Base-by-base conservation (phyloP, 257 asterid species). In the Paraleonurus japonicus region DNA sequence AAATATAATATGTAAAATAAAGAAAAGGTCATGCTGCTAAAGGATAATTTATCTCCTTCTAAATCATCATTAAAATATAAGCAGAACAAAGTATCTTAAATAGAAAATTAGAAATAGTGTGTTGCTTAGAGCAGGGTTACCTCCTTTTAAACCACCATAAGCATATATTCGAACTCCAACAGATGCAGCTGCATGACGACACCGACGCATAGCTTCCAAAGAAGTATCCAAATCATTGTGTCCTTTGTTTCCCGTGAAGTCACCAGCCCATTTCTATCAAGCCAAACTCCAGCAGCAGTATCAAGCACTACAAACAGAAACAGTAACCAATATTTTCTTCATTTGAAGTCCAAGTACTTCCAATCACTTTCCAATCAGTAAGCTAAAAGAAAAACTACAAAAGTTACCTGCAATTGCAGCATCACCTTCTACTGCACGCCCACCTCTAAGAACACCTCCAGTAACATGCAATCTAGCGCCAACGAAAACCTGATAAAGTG, bases 271-370 rank as follows among this genome's bases (percentile, higher is more conserved):
- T 92, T 83, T 75, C 84, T 87, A 76, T 95, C 98, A 23, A 92
- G 86, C 99, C 99, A 95, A 80, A 95, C 99, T 77, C 99, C 99
- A 64, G 96, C 99, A 55, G 99, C 97, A 72, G 99, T 95, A 79
- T 95, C 99, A 88, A 95, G 82, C 20, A 95, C 99, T 95, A 76
- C 43, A 72, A 77, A 81, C 65, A 70, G 75, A 81, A 85, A 66
- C 30, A 78, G 41, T 59, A 72, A 10, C 0, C 51, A 77, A 58
- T 74, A 61, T 13, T 61, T 9, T n/a, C n/a, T 30, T 54, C 70
- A 74, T 33, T 57, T 10, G 28, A 55, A 69, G 55, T 47, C 24
- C 45, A 24, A 73, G 32, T 6, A 27, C 69, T 72, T 67, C 17
- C 26, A 73, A 65, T 75, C 65, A 65, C 69, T 47, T 76, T 71